Evolutionary conservation across 257 asterid species (phyloP), one percentile per base, ranked within the genome.

Genomic region (Solanum peruvianum): DNA sequence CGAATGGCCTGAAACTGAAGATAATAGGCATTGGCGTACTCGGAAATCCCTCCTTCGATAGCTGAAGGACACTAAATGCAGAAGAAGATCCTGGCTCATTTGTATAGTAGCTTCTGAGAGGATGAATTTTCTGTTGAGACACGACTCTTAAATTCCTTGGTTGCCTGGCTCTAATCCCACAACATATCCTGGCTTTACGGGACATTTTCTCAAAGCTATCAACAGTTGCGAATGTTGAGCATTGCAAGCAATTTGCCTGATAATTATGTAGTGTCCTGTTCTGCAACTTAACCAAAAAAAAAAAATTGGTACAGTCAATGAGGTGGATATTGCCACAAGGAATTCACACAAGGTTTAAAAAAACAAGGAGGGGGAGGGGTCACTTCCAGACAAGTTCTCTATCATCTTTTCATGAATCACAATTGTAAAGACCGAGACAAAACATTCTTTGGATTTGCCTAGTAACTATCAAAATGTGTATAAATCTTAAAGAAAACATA

Each of bases 271-370:
- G 72, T 84, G 92, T 87, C 89, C 89, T 86, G 86, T 86, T 92
- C 94, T 93, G 97, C 93, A 91, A 92, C 96, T 92, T 90, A 56
- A 77, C 70, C 45, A 47, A 86, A 41, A 78, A 49, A 85, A 27
- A 67, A 10, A 87, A 78, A 76, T 41, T 69, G 82, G 72, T 52
- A 33, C 31, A 35, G 58, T 45, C 69, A 86, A 44, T 72, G 35
- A 35, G 18, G 87, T 52, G 84, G 67, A 9, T 80, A 27, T 86
- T 31, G 49, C 47, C 82, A 62, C 25, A 52, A 23, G 73, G 49
- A 77, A 72, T 18, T 44, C 18, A 87, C 42, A 72, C 10, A 87
- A 45, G 29, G 18, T 11, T 62, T 69, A 18, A 67, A 62, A 69
- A 27, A 45, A 11, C 15, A 9, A 31, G 52, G 6, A 6, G 20